Conservation (phyloP, 495 filamentous ascomycete species). For the Aspergillus nidulans region DNA sequence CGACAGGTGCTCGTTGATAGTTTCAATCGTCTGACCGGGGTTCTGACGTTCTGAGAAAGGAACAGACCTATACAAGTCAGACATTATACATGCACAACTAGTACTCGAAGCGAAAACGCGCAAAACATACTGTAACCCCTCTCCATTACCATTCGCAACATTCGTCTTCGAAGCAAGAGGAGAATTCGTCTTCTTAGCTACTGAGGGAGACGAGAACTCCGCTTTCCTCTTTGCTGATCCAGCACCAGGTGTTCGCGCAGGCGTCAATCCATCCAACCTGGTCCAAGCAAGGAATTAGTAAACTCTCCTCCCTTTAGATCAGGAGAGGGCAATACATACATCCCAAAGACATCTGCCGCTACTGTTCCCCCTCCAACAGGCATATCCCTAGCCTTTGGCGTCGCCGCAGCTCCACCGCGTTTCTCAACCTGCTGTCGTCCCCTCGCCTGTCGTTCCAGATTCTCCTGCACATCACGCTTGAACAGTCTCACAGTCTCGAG, state of each 20-base stretch:
- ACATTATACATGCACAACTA: slow-evolving; percentile 13
- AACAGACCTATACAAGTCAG: slow-evolving; percentile 35
- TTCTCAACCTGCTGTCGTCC: slow-evolving; percentile 59
- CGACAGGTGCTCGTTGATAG: slow-evolving; percentile 72
- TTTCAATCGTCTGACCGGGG: slow-evolving; percentile 75
- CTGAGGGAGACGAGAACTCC: slow-evolving; percentile 53
- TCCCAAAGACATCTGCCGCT: slow-evolving; percentile 72
- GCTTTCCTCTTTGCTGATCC: slow-evolving; percentile 62
- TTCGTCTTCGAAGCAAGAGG: slow-evolving; percentile 27
- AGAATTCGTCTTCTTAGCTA: slow-evolving; percentile 41
- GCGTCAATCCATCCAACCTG: slow-evolving; percentile 75
- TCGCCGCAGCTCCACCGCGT: slow-evolving; percentile 42
- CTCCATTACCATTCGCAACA: slow-evolving; percentile 20
- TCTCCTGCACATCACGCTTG: slow-evolving; percentile 82
- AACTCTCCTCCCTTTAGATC: background rate
- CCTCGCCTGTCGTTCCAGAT: slow-evolving; percentile 63
- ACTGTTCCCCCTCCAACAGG: slow-evolving; percentile 17
- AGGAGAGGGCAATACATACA: slow-evolving; percentile 49
- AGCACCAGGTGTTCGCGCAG: slow-evolving; percentile 44
- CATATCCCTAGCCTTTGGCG: slow-evolving; percentile 57
- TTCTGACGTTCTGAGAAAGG: slow-evolving; percentile 69
- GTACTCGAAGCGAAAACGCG: too few relatives aligned
- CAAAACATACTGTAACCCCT: slow-evolving; percentile 29
- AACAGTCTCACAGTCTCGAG: slow-evolving; percentile 66
- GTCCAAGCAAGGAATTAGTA: background rate